Evolutionary conservation across 2,329 filamentous ascomycete genomes (phyloP).

Genomic region (Trichoderma polysporum): DNA sequence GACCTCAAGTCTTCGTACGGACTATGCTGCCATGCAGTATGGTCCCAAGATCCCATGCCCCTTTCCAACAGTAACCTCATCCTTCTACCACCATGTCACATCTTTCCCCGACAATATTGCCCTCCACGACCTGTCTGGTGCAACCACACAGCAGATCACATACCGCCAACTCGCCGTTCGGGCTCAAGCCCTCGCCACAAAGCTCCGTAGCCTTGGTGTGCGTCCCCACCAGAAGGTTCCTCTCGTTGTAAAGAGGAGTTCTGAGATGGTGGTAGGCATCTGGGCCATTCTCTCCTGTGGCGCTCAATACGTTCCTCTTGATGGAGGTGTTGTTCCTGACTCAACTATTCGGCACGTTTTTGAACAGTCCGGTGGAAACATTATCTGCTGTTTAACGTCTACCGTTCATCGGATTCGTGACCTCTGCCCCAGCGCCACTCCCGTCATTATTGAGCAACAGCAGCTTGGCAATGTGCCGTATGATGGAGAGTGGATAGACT

Average conservation of each 20-base stretch:
- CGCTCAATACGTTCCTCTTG: conserved; percentile 60
- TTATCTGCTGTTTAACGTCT: conserved; percentile 49
- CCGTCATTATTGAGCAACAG: conserved; percentile 34
- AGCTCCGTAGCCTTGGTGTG: conserved; percentile 42
- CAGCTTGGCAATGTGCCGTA: not conserved
- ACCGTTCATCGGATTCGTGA: conserved; percentile 35
- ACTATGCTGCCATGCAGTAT: conserved; percentile 17
- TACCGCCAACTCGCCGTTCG: conserved; percentile 46
- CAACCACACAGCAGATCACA: conserved; percentile 37
- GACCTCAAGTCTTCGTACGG: conserved; percentile 20
- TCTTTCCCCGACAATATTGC: conserved; percentile 40
- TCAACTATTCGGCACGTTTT: conserved; percentile 50
- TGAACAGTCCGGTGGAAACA: conserved; percentile 43
- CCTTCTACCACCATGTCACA: conserved; percentile 41
- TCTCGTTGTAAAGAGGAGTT: conserved; percentile 54
- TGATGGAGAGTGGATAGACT: conserved; percentile 30
- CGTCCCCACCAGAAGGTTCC: conserved; percentile 48
- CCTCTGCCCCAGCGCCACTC: conserved; percentile 28
- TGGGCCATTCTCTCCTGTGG: conserved; percentile 56
- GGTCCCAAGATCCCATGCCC: conserved; percentile 28
- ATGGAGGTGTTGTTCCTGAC: conserved; percentile 53
- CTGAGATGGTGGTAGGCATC: conserved; percentile 59
- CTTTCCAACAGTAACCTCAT: conserved; percentile 41
- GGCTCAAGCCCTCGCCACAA: conserved; percentile 43
- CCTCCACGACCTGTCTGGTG: conserved; percentile 38